These are phyloP conservation scores for Phytophthora sp. DNA, from an alignment of 352 stramenopile genomes.

Conservation along the genomic window DNA sequence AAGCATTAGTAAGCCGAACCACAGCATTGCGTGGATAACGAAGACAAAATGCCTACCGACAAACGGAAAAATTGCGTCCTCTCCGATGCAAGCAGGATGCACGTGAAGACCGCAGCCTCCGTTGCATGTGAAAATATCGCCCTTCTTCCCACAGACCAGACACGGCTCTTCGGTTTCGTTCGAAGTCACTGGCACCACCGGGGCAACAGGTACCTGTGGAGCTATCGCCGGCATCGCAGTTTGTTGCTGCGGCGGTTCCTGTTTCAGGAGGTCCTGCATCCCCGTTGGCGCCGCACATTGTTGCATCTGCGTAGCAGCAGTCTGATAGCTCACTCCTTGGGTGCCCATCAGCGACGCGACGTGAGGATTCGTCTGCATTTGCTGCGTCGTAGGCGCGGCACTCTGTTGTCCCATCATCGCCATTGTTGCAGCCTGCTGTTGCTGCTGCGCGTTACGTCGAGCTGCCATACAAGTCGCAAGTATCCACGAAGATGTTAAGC, in stretches of 20 bases:
- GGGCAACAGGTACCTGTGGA: slow-evolving; percentile 15
- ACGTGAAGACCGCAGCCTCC: slow-evolving; percentile 64
- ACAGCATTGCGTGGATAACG: neutral
- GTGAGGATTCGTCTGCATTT: slow-evolving; percentile 16
- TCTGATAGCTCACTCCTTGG: slow-evolving; percentile 11
- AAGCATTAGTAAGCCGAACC: neutral
- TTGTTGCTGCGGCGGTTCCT: too few species aligned
- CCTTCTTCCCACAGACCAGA: slow-evolving; percentile 57
- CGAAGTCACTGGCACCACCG: slow-evolving; percentile 25
- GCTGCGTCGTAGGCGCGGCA: slow-evolving; percentile 5
- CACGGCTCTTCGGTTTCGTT: slow-evolving; percentile 38
- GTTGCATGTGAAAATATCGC: slow-evolving; percentile 60
- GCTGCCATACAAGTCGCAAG: slow-evolving; percentile 13
- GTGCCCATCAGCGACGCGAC: slow-evolving; percentile 22
- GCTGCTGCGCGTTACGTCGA: slow-evolving; percentile 30
- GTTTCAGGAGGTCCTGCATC: neutral
- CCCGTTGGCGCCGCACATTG: neutral
- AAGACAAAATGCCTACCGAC: slow-evolving; percentile 35
- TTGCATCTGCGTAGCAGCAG: slow-evolving; percentile 4
- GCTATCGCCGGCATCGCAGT: too few species aligned
- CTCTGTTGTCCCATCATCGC: slow-evolving; percentile 26
- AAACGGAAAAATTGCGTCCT: slow-evolving; percentile 63
- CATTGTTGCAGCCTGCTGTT: slow-evolving; percentile 17
- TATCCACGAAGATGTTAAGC: too few species aligned
- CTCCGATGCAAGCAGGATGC: slow-evolving; percentile 64